phyloP scores from a whole-genome alignment of 352 stramenopile genomes.

The Saprolegnia diclina region DNA sequence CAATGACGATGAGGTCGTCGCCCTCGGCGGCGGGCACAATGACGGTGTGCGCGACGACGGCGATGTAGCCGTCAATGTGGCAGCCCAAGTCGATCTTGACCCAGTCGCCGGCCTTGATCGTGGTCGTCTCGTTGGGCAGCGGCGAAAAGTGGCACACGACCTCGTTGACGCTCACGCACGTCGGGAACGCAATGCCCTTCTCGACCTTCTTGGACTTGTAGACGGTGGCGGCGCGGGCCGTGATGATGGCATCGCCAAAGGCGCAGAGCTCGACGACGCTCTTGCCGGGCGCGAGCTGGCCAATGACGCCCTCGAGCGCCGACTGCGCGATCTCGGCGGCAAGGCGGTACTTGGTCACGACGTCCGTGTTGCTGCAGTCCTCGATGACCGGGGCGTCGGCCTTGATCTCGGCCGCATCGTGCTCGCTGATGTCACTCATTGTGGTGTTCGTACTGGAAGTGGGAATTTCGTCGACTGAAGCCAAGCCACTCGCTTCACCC shows the following conservation, averaged over 20 bases:
- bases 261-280: constrained; percentile 95
- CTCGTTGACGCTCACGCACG: constrained; percentile 98
- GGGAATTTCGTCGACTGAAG: constrained; percentile 3
- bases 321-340: constrained; percentile 98
- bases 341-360: constrained; percentile 96
- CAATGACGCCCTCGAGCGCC: constrained; percentile 93
- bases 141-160: constrained; percentile 98
- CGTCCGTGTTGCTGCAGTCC: constrained; percentile 87
- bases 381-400: constrained; percentile 61
- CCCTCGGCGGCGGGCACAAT: constrained; percentile 85
- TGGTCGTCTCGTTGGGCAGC: constrained; percentile 80
- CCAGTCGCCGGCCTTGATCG: constrained; percentile 76
- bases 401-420: constrained; percentile 58
- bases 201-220: constrained; percentile 97
- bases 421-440: constrained; percentile 51
- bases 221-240: constrained; percentile 83
- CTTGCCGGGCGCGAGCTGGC: constrained; percentile 89
- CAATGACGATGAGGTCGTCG: constrained; percentile 43
- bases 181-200: constrained; percentile 99
- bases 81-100: constrained; percentile 96
- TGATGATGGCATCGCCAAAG: constrained; percentile 82
- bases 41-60: constrained; percentile 96
- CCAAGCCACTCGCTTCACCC: not conserved
- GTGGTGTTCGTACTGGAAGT: constrained; percentile 22
- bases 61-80: constrained; percentile 99